These are phyloP conservation scores for Guadua angustifolia DNA, from an alignment of 176 grass and related monocot species.

Conservation along the genomic window DNA sequence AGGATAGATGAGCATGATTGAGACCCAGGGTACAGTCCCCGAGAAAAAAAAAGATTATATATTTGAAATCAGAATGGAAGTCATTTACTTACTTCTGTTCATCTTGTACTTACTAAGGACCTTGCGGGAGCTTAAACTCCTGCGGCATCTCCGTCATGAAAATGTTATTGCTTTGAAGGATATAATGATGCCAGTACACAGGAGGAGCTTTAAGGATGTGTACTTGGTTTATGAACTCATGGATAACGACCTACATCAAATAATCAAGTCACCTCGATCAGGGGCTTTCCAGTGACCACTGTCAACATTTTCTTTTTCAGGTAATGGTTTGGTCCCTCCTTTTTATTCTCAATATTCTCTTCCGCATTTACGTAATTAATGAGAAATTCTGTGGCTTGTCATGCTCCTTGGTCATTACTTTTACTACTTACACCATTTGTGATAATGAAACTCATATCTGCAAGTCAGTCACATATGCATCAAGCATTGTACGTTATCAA, in stretches of 20 bases:
- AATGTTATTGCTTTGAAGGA: conserved; percentile 79
- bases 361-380: not conserved
- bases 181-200: conserved; percentile 72
- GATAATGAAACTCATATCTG: not conserved
- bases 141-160: conserved; percentile 64
- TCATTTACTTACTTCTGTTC: not conserved
- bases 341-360: not conserved
- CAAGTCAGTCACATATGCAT: not conserved
- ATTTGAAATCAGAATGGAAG: not conserved
- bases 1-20: not conserved
- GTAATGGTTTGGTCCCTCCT: conserved; percentile 23
- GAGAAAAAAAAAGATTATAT: not conserved
- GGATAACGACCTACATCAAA: conserved; percentile 71
- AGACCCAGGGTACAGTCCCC: not conserved
- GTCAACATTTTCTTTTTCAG: conserved; percentile 79
- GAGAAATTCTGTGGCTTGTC: not conserved
- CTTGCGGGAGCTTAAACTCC: conserved; percentile 69
- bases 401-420: not conserved
- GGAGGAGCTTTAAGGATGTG: conserved; percentile 67
- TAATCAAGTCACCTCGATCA: conserved; percentile 71
- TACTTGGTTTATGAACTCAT: conserved; percentile 73
- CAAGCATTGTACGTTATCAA: not conserved
- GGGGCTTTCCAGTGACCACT: conserved; percentile 66
- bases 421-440: not conserved
- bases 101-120: conserved; percentile 43